Evolutionary conservation across 2,329 filamentous ascomycete species (phyloP), one percentile per base, ranked within the genome.

Genomic region (Mycosphaerelloides madeirae): DNA sequence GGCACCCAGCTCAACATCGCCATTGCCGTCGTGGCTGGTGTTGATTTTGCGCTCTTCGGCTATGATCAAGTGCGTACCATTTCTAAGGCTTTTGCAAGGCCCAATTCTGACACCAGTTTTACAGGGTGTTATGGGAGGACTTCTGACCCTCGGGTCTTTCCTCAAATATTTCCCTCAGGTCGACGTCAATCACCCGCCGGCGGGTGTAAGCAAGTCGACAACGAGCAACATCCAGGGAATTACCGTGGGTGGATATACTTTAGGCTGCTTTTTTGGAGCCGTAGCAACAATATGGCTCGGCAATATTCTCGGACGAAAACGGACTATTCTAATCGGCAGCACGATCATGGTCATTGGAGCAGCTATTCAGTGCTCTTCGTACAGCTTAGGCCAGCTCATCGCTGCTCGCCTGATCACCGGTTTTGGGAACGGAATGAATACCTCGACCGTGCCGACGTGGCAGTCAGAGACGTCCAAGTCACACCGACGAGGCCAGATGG

Each of bases 401-500:
- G 68, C 70, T 9, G 69, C 71, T 3, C 65, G 75, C 48, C 69
- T 74, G 46, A 72, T 77, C 67, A 64, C 79, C 68, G 65, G 70
- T 0, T 66, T 71, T 38, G 70, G 70, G 14, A 65, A 65, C 49
- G 71, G 73, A 20, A 55, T 55, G 53, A 53, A 53, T 32, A 55
- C 53, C 3, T 48, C 42, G 36, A 72, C 71, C 25, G 70, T 73
- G 1, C 70, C 70, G 5, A 67, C 72, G 29, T 71, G 71, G 52
- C 70, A 73, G 54, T 71, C 69, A 9, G 70, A 73, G 48, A 73
- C 72, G 58, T 95, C 91, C 29, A 90, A 91, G 34, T 87, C 91
- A 3, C 90, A 97, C 62, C 95, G 94, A 66, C 79, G 91, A 59
- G 91, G 91, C 49, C 90, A 90, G 68, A 76, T 97, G 52, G 91